Conservation (phyloP, 169 alveolate species). For the Plasmodium vivax region DNA sequence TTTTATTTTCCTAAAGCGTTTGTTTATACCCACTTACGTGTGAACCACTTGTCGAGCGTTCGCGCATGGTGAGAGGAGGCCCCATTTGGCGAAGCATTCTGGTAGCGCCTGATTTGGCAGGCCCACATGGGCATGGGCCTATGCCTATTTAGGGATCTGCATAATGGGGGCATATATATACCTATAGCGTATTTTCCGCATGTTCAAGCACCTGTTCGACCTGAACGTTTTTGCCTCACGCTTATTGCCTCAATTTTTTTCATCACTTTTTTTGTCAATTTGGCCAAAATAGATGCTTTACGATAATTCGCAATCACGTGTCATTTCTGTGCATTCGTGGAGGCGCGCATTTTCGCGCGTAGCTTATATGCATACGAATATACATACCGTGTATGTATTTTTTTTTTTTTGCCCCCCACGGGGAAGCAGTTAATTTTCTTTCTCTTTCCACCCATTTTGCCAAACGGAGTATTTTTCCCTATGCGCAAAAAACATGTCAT, state of each 20-base stretch:
- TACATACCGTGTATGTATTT: background rate
- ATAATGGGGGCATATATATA: background rate
- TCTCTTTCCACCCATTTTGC: background rate
- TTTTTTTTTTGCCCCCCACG: background rate
- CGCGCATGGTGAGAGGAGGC: background rate
- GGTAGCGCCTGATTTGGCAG: background rate
- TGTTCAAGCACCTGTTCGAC: background rate
- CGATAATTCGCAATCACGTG: background rate
- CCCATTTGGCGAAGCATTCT: background rate
- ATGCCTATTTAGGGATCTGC: background rate
- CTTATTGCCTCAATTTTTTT: background rate
- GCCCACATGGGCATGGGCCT: background rate
- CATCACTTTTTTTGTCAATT: conserved; percentile 10
- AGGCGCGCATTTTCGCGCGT: background rate
- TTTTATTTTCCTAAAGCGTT: background rate
- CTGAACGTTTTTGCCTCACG: background rate
- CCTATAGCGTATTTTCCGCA: background rate
- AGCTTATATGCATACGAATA: background rate
- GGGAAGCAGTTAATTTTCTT: background rate
- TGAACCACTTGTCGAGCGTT: background rate
- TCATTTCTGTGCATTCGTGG: background rate
- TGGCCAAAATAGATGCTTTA: background rate
- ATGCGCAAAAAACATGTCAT: background rate
- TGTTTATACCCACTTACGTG: background rate
- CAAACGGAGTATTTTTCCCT: background rate